Base-by-base conservation (phyloP, 2,329 filamentous ascomycete genomes). In the Hawksworthiomyces lignivorus region DNA sequence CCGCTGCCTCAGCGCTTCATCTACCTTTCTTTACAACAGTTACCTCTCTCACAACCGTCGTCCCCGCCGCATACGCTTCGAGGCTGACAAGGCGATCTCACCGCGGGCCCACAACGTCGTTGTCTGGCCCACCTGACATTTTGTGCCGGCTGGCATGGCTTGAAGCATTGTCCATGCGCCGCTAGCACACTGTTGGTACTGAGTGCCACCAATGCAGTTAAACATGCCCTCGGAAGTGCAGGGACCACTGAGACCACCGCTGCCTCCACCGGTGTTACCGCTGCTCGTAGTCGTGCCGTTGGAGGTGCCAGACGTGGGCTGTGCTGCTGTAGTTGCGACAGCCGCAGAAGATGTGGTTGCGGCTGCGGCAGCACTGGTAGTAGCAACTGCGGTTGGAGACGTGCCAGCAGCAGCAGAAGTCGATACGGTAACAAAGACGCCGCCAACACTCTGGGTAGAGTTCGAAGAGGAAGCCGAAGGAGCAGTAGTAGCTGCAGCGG, bases 141-240 rank as follows among this genome's bases (percentile, higher is more conserved):
- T 52, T 35, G 68, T 73, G 41, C 72, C 72, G 1, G 56, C 45
- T 1, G 71, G 62, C 56, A 75, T 60, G 9, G 57, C 43, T 52
- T 66, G 61, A 41, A 57, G 36, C 2, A 47, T 43, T 4, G 68
- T 62, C 72, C 72, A 75, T 15, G 54, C 27, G 15, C 72, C 71
- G 40, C 58, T 64, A 11, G 69, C 70, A 49, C 72, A 76, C 48
- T 69, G 69, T 59, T 75, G 70, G 63, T 70, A 75, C 27, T 61
- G 54, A 15, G 45, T 55, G 20, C 59, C 57, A 44, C 68, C 58
- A 36, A 72, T 57, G 52, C 72, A 75, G 59, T 70, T 68, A 65
- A 69, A 75, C 12, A 51, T 43, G 45, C 72, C 72, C 52, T 75
- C 71, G 12, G 54, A 35, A 30, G 56, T 58, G 63, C 72, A 75